phyloP scores from a whole-genome alignment of 345 rosid species.

The Hypericum androsaemum region DNA sequence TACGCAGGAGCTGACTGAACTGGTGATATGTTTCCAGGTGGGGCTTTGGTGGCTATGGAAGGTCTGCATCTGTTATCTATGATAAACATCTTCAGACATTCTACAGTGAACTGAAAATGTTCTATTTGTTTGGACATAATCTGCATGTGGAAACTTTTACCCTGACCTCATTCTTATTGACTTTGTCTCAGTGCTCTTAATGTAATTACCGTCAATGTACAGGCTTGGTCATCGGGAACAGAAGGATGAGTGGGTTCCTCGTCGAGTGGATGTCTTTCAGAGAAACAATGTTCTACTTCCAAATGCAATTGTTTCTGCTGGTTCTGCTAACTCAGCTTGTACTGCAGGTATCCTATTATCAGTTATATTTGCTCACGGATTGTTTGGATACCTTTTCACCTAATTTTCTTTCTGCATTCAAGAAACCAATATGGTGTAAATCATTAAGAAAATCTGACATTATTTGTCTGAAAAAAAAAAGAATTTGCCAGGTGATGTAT shows the following conservation, averaged over 20 bases:
- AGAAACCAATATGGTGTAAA: no score
- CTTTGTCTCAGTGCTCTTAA: slow-evolving; percentile 10
- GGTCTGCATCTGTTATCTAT: slow-evolving; percentile 38
- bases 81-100: slow-evolving; percentile 1
- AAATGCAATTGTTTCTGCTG: slow-evolving; percentile 75
- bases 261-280: slow-evolving; percentile 74
- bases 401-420: no score
- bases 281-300: slow-evolving; percentile 67
- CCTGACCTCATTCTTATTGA: background rate
- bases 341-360: slow-evolving; percentile 61
- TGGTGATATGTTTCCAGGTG: slow-evolving; percentile 43
- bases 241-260: slow-evolving; percentile 96
- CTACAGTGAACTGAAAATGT: slow-evolving; percentile 1
- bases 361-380: background rate
- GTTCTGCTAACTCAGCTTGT: slow-evolving; percentile 75
- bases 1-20: slow-evolving; percentile 14
- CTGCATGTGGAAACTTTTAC: background rate
- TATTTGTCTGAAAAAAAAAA: no score
- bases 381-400: no score
- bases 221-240: slow-evolving; percentile 99
- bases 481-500: no score
- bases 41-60: slow-evolving; percentile 99
- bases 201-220: slow-evolving; percentile 15
- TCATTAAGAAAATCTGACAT: no score
- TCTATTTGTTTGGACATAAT: background rate